Evolutionary conservation across 352 stramenopile genomes (phyloP).

Genomic region (Phytophthora cajani): DNA sequence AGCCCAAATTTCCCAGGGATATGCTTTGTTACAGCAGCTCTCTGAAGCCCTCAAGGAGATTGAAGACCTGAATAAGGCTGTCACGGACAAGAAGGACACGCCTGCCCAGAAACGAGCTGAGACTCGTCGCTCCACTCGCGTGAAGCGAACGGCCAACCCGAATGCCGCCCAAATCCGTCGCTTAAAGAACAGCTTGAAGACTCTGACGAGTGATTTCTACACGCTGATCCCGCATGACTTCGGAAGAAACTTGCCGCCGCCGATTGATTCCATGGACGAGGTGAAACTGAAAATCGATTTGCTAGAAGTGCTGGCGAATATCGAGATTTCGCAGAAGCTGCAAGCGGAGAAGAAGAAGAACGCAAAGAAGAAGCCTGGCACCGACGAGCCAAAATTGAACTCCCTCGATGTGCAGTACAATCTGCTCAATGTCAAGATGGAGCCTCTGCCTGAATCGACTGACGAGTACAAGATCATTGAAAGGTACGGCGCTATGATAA

Average conservation of each 20-base stretch:
- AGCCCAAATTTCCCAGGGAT: slow-evolving; percentile 69
- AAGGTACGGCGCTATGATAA: slow-evolving; percentile 24
- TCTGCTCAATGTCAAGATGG: slow-evolving; percentile 62
- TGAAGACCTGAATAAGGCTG: slow-evolving; percentile 37
- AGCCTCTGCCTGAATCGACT: slow-evolving; percentile 31
- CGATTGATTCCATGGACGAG: slow-evolving; percentile 66
- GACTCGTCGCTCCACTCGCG: slow-evolving; percentile 34
- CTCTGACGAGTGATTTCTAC: slow-evolving; percentile 73
- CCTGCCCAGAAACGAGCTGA: slow-evolving; percentile 13
- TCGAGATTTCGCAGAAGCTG: slow-evolving; percentile 75
- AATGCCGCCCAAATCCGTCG: slow-evolving; percentile 43
- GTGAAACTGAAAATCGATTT: slow-evolving; percentile 77
- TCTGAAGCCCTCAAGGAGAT: slow-evolving; percentile 60
- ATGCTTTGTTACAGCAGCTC: slow-evolving; percentile 58
- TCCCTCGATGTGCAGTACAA: slow-evolving; percentile 71
- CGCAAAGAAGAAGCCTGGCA: slow-evolving; percentile 24
- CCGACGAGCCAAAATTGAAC: slow-evolving; percentile 33
- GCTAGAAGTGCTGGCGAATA: slow-evolving; percentile 67
- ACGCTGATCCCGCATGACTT: slow-evolving; percentile 79
- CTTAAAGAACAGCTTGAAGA: slow-evolving; percentile 61
- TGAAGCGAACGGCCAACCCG: slow-evolving; percentile 31
- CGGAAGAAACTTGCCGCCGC: slow-evolving; percentile 55
- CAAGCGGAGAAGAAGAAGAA: slow-evolving; percentile 58
- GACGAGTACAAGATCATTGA: slow-evolving; percentile 66
- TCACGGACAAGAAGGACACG: neutral